Evolutionary conservation across 306 rosid genomes (phyloP), one percentile per base, ranked within the genome.

Genomic region (Hippophae rhamnoides): DNA sequence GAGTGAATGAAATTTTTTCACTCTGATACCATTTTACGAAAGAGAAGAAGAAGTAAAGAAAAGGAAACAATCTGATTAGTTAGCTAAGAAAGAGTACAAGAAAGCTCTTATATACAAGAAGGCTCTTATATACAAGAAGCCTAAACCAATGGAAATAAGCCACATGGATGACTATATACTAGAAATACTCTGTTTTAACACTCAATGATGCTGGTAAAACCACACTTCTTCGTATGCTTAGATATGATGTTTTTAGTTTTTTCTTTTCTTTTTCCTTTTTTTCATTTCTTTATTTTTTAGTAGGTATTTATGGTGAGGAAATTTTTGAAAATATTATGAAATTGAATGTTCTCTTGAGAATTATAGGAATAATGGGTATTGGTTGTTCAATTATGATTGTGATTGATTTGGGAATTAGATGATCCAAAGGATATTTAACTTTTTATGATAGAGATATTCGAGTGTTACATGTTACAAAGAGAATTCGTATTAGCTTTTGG

Each of bases 141-240:
- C n/a, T n/a, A n/a, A n/a, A n/a, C n/a, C n/a, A n/a, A n/a, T n/a
- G n/a, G n/a, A n/a, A n/a, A n/a, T n/a, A n/a, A n/a, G n/a, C n/a
- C n/a, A n/a, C n/a, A n/a, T n/a, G n/a, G n/a, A n/a, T n/a, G n/a
- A n/a, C n/a, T n/a, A n/a, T n/a, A n/a, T n/a, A n/a, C n/a, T n/a
- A n/a, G n/a, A n/a, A n/a, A n/a, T n/a, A n/a, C n/a, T n/a, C n/a
- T n/a, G n/a, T n/a, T n/a, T n/a, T n/a, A n/a, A n/a, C n/a, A n/a
- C 96, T 89, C 41, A 90, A 89, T 60, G 85, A 89, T 73, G 94
- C 96, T 2, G 94, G 96, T 8, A 88, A 88, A 72, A 88, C 96
- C 51, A 88, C 96, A 61, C 68, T 88, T 76, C 96, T 88, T 64
- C 96, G 85, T 56, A 88, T 88, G 96, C 93, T 88, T 69, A 88